Base-by-base conservation (phyloP, 805 yeast genomes). In the Suhomyces sp. region DNA sequence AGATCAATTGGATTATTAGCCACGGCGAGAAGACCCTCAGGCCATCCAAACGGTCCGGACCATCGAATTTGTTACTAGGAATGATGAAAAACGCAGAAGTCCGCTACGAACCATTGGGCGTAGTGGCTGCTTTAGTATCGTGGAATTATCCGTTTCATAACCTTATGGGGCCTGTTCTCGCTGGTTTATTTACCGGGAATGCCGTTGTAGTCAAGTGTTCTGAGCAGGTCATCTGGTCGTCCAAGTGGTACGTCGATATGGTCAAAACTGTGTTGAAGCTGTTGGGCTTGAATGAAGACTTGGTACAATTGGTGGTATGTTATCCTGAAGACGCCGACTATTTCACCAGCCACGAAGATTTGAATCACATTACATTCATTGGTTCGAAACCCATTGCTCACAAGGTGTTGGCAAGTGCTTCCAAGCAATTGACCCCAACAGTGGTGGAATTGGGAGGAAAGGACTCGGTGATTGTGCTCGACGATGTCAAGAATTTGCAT, bases 81-180 rank as follows among this genome's bases (percentile, higher is more conserved):
- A 61, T 72, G 53, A 90, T 93, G 77, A 94, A 94, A 67, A 86
- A 86, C 50, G 98, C 97, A 3, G 94, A 93, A 69, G 93, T 94
- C 15, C 78, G 96, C 56, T 94, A 94, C 67, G 96, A 92, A 67
- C 98, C 99, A 0, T 69, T 93, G 50, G 94, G 94, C 6, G 87
- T 86, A 12, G 93, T 93, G 22, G 81, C 96, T 6, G 96, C 98
- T 0, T 76, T 94, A 54, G 89, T 94, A 1, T 89, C 97, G 3
- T 94, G 99, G 99, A 94, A 94, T 65, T 94, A 94, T 66, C 99
- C 99, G 0, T 85, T 94, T 68, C 99, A 94, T 67, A 94, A 94
- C 68, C 73, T 92, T 48, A 71, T 94, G 77, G 97, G 97, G 2
- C 99, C 99, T 1, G 77, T 94, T 1, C 84, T 92, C 51, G 96